These are phyloP conservation scores for Pistacia vera DNA, from an alignment of 345 rosid species.

Conservation along the genomic window DNA sequence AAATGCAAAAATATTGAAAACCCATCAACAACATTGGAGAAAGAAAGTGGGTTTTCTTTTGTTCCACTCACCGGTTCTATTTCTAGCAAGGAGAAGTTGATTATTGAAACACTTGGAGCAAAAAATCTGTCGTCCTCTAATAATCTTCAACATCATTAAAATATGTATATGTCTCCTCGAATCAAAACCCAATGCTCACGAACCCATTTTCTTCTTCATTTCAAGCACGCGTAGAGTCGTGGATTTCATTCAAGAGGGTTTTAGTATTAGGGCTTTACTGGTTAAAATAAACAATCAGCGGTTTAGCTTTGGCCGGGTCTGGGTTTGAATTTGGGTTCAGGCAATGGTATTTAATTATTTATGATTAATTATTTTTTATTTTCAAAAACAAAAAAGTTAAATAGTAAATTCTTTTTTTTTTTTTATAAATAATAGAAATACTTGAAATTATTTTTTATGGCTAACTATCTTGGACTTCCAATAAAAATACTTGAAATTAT, in stretches of 20 bases:
- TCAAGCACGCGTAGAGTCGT: no score
- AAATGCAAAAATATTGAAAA: not conserved
- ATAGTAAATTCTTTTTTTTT: no score
- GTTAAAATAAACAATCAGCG: not conserved
- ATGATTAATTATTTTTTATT: no score
- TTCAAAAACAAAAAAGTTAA: no score
- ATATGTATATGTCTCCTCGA: not conserved
- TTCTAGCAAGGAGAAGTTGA: not conserved
- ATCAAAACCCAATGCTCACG: not conserved
- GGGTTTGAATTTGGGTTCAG: not conserved
- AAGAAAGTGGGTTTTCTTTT: not conserved
- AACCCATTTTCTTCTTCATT: not conserved
- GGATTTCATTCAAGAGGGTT: not conserved
- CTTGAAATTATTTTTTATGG: no score
- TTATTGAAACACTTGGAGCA: not conserved
- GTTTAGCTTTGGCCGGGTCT: not conserved
- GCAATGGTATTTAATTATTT: no score
- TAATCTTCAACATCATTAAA: constrained; percentile 16
- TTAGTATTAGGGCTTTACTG: not conserved
- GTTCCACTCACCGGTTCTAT: constrained; percentile 5
- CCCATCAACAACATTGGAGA: not conserved
- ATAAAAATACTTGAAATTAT: no score
- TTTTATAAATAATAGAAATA: no score
- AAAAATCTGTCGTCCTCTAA: not conserved
- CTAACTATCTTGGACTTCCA: no score